Conservation (phyloP, 2,329 filamentous ascomycete species). For the Claviceps paspali region DNA sequence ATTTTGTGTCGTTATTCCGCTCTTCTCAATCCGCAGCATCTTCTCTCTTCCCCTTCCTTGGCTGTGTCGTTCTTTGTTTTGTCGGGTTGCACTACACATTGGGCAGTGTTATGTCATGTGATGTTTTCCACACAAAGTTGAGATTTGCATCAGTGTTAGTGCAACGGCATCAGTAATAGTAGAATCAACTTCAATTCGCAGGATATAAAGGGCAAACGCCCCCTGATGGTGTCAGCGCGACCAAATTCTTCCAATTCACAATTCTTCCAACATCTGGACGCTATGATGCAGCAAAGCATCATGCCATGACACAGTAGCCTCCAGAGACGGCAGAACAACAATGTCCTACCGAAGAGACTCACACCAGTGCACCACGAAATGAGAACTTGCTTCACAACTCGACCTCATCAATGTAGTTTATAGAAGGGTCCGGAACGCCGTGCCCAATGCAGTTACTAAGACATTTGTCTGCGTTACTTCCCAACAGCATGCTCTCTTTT, state of each 20-base stretch:
- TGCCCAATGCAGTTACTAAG: constrained; percentile 19
- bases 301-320: not conserved
- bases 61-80: not conserved
- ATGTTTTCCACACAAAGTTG: too few relatives aligned
- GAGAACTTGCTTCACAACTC: not conserved
- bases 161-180: not conserved
- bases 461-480: constrained; percentile 3
- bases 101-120: not conserved
- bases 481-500: not conserved
- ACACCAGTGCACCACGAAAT: too few relatives aligned
- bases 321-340: too few relatives aligned
- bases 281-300: too few relatives aligned
- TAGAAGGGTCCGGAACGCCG: constrained; percentile 24
- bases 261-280: too few relatives aligned
- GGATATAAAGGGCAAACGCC: not conserved
- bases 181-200: not conserved
- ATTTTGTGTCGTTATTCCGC: not conserved
- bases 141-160: too few relatives aligned
- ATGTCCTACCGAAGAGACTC: too few relatives aligned
- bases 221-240: too few relatives aligned
- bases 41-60: not conserved
- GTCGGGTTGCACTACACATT: not conserved
- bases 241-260: too few relatives aligned
- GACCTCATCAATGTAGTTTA: constrained; percentile 15
- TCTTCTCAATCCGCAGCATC: not conserved